A percentile compares a stretch with the other conserved stretches of the same genome.
Conservation (phyloP, 2,329 filamentous ascomycete genomes). For the Tolypocladium capitatum region DNA sequence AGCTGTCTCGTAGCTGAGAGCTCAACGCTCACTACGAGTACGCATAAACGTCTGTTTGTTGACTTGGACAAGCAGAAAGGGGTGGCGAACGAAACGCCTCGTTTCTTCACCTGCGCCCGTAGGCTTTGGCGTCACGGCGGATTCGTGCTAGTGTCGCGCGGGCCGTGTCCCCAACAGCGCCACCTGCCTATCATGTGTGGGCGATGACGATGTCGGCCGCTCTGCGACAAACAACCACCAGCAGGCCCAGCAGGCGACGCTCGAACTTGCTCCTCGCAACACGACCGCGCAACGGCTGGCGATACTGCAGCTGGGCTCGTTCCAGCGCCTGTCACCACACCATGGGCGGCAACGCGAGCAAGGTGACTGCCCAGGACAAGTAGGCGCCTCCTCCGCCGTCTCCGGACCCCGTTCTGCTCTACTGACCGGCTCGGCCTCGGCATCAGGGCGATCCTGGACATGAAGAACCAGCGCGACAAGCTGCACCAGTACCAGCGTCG, state of each 20-base stretch:
- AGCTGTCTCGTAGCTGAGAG: too few relatives aligned
- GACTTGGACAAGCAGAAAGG: not conserved
- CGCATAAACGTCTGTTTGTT: too few relatives aligned
- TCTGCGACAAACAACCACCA: not conserved
- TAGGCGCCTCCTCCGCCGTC: conserved; percentile 24
- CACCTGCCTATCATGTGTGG: not conserved
- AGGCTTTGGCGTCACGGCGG: not conserved
- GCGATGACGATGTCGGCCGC: conserved; percentile 1
- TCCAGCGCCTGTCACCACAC: conserved; percentile 2
- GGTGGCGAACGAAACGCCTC: not conserved
- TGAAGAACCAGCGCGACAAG: conserved; percentile 95
- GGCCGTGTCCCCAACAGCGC: not conserved
- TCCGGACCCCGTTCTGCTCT: not conserved
- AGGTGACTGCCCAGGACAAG: conserved; percentile 70
- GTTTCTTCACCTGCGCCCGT: not conserved
- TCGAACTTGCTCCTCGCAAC: not conserved
- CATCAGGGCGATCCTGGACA: conserved; percentile 84
- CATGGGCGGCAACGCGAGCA: conserved; percentile 45
- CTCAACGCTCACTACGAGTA: too few relatives aligned
- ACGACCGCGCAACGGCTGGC: not conserved
- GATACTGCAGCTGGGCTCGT: conserved; percentile 1
- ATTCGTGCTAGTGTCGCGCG: not conserved
- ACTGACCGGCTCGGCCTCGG: conserved; percentile 5
- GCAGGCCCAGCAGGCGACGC: not conserved
- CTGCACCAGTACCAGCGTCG: conserved; percentile 91